Evolutionary conservation across 768 basidiomycete species (phyloP).

Genomic region (Podaxis sp.): DNA sequence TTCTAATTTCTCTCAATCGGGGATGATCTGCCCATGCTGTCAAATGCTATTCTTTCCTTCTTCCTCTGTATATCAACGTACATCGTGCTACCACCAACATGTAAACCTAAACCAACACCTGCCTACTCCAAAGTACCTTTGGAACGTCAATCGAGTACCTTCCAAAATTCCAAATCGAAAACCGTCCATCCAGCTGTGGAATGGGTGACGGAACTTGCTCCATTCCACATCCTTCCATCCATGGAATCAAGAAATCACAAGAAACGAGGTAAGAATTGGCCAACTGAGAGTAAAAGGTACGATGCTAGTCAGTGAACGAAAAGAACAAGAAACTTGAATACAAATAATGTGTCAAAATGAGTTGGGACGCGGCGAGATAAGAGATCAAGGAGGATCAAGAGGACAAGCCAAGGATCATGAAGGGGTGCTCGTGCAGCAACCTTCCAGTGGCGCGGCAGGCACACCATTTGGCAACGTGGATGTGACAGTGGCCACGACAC

Average conservation of each 20-base stretch:
- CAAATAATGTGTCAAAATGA: not conserved
- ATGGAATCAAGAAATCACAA: not conserved
- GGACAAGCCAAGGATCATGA: conserved; percentile 1
- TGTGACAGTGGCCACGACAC: not conserved
- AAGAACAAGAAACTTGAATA: not conserved
- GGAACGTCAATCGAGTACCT: not conserved
- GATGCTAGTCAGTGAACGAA: conserved; percentile 12
- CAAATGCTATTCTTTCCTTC: not conserved
- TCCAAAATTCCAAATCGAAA: not conserved
- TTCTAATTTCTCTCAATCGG: not conserved
- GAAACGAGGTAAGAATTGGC: not conserved
- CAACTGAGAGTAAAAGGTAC: not conserved
- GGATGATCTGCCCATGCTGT: not conserved
- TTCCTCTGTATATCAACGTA: not conserved
- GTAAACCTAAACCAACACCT: not conserved
- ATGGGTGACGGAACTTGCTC: not conserved
- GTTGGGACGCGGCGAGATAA: not conserved
- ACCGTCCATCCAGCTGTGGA: not conserved
- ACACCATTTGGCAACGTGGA: not conserved
- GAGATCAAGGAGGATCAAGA: conserved; percentile 1
- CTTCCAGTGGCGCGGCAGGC: conserved; percentile 17
- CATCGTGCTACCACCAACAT: not conserved
- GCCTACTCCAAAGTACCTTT: not conserved
- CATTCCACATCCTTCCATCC: not conserved
- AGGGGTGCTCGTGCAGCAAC: conserved; percentile 29